These are phyloP conservation scores for Chlorella sp. DNA, from an alignment of 139 green algal genomes.

Conservation along the genomic window DNA sequence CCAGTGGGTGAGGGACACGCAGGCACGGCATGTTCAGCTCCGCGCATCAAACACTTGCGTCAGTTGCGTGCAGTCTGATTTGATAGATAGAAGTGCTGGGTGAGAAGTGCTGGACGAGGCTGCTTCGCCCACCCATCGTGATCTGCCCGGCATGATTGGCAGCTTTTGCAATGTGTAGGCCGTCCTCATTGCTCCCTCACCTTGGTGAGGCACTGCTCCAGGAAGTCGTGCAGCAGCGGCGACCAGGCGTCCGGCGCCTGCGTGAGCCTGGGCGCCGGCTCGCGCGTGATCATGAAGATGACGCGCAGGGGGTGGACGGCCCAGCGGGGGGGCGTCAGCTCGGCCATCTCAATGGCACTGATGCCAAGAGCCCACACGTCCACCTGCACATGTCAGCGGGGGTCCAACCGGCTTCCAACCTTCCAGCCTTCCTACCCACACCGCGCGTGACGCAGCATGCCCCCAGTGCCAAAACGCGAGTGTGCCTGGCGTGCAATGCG, in stretches of 20 bases:
- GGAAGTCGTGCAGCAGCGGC: slow-evolving; percentile 77
- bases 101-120: neutral
- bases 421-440: neutral
- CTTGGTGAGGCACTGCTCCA: slow-evolving; percentile 78
- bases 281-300: slow-evolving; percentile 90
- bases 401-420: neutral
- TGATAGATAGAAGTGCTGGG: neutral
- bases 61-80: neutral
- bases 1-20: neutral
- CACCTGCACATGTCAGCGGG: slow-evolving; percentile 42
- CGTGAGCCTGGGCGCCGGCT: slow-evolving; percentile 64
- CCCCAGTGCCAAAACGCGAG: too few relatives aligned
- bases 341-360: slow-evolving; percentile 86
- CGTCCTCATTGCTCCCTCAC: slow-evolving; percentile 22
- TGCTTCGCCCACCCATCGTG: neutral
- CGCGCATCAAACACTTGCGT: neutral
- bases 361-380: slow-evolving; percentile 93
- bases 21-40: neutral
- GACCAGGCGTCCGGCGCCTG: slow-evolving; percentile 61
- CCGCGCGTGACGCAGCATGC: neutral
- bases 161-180: neutral
- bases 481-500: too few relatives aligned
- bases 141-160: neutral
- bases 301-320: slow-evolving; percentile 86
- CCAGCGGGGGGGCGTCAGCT: slow-evolving; percentile 74